Base-by-base conservation (phyloP, 495 filamentous ascomycete species). In the Sordaria brevicollis region DNA sequence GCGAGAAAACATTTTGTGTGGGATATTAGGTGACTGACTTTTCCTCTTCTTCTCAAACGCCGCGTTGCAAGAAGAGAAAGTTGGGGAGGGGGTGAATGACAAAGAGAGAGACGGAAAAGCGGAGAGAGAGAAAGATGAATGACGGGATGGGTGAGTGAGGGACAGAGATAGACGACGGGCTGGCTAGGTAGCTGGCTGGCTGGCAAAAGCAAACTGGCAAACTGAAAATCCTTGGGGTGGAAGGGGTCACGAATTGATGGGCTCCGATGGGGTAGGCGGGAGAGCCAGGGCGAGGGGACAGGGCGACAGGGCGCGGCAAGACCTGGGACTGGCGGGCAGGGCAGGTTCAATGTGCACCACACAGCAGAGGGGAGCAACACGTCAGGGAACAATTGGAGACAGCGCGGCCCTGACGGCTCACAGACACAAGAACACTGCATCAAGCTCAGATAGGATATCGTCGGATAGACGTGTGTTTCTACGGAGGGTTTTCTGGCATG, bases 1-100 rank as follows among this genome's bases (percentile, higher is more conserved):
- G 76, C 83, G 80, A 69, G 85, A 86, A 77, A 86, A 84, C 85
- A 86, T 86, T 70, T 67, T 83, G 49, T 54, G 37, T 38, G 33
- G 4, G 19, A 10, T 21, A 17, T 34, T 68, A 66, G 39, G 13
- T 70, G 31, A n/a, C n/a, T n/a, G n/a, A n/a, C n/a, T 62, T 54
- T 65, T 7, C 19, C 57, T 57, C 54, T 5, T 70, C 70, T 57
- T n/a, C n/a, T n/a, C n/a, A n/a, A n/a, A n/a, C n/a, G n/a, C n/a
- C n/a, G n/a, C 65, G 62, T 21, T 33, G 35, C 43, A 31, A 19
- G 65, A 69, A 15, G 34, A 17, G 29, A 38, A 19, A 33, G 39
- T 66, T 21, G 36, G 70, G 62, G 41, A 67, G 17, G 68, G 41
- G 38, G 68, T 33, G 41, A 71, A 41, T 54, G 68, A 66, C 65